These are phyloP conservation scores for Mucor lusitanicus DNA, from an alignment of 371 early-diverging fungal species.

Conservation along the genomic window DNA sequence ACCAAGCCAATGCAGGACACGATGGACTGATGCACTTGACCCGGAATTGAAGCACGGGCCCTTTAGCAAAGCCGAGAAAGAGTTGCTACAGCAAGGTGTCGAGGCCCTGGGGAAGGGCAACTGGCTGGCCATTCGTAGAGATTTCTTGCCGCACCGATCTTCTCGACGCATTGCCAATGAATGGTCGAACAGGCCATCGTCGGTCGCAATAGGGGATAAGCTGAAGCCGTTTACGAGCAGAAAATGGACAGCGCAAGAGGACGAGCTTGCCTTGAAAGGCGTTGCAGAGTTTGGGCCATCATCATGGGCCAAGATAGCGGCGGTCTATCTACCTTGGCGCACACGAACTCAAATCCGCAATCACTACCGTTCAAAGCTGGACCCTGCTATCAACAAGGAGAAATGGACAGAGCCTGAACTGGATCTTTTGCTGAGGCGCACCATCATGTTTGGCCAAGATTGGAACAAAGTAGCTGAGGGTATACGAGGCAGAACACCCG, in stretches of 20 bases:
- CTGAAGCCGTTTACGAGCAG: not conserved
- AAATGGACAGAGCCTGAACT: conserved; percentile 38
- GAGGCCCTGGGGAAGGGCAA: conserved; percentile 21
- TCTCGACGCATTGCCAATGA: conserved; percentile 24
- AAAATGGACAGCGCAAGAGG: conserved; percentile 41
- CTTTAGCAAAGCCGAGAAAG: conserved; percentile 22
- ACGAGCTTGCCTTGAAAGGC: conserved; percentile 24
- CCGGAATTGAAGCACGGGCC: conserved; percentile 33
- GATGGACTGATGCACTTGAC: conserved; percentile 28
- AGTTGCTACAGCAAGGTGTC: conserved; percentile 18
- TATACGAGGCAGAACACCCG: conserved; percentile 30
- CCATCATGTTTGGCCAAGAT: conserved; percentile 38
- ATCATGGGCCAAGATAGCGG: conserved; percentile 30
- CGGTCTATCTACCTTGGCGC: conserved; percentile 27
- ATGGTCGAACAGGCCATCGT: conserved; percentile 7
- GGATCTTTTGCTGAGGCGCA: conserved; percentile 36
- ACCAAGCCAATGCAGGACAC: conserved; percentile 13
- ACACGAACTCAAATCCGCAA: conserved; percentile 8
- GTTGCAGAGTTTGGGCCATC: conserved; percentile 19
- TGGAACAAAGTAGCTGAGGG: conserved; percentile 50
- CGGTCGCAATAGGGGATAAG: not conserved
- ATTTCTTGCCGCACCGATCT: conserved; percentile 36
- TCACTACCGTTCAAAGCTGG: conserved; percentile 22
- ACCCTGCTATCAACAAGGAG: conserved; percentile 3
- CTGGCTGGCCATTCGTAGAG: conserved; percentile 25